Conservation (phyloP, 768 basidiomycete species). For the Panaeolus papilionaceus region DNA sequence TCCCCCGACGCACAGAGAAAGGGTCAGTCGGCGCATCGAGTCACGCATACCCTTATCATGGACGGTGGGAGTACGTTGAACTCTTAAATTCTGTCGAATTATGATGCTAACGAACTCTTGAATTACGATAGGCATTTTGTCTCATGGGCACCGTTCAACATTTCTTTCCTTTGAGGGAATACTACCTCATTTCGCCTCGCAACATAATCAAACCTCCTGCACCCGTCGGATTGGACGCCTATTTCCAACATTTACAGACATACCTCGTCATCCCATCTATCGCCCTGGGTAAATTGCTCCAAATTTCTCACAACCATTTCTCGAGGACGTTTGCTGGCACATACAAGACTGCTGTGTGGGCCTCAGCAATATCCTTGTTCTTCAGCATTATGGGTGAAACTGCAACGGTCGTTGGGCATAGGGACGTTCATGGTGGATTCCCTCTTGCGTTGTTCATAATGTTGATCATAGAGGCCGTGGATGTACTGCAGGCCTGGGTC, state of each 20-base stretch:
- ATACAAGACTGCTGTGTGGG: constrained; percentile 15
- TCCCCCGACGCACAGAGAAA: constrained; percentile 37
- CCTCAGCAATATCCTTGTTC: background rate
- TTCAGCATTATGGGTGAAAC: background rate
- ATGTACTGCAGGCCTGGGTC: background rate
- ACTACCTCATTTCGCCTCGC: constrained; percentile 5
- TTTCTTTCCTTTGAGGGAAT: background rate
- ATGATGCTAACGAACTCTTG: background rate
- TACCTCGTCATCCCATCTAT: constrained; percentile 14
- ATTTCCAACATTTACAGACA: background rate
- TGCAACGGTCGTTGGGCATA: background rate
- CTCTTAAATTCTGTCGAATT: background rate
- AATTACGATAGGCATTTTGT: background rate
- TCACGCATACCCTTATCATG: background rate
- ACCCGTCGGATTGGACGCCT: background rate
- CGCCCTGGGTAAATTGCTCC: constrained; percentile 20
- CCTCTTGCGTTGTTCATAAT: background rate
- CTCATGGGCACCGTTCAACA: constrained; percentile 1
- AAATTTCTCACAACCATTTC: constrained; percentile 22
- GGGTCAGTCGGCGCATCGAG: constrained; percentile 31
- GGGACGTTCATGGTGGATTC: constrained; percentile 2
- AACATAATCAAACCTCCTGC: background rate
- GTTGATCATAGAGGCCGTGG: background rate
- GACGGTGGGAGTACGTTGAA: background rate
- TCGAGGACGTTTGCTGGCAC: constrained; percentile 24